These are phyloP conservation scores for Penicillium occitanis DNA, from an alignment of 2,329 filamentous ascomycete species.

Conservation along the genomic window DNA sequence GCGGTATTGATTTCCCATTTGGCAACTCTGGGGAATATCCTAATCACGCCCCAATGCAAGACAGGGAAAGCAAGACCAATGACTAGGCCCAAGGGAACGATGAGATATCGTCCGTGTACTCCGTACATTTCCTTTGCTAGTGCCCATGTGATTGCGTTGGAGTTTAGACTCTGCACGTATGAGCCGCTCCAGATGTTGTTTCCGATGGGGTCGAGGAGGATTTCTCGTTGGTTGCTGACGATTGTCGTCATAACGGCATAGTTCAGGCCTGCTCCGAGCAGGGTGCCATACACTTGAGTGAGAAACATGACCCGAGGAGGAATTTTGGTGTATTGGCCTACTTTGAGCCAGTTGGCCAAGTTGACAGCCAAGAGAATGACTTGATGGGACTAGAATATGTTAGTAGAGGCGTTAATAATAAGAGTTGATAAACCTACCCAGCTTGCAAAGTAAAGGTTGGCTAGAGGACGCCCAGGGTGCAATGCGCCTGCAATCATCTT, in stretches of 20 bases:
- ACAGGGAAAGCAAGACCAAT: conserved; percentile 50
- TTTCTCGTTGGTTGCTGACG: conserved; percentile 49
- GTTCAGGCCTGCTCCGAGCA: conserved; percentile 56
- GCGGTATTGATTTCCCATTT: conserved; percentile 26
- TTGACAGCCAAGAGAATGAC: conserved; percentile 30
- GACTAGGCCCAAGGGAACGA: conserved; percentile 53
- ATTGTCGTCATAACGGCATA: conserved; percentile 59
- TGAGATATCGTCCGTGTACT: conserved; percentile 43
- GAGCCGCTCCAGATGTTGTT: conserved; percentile 56
- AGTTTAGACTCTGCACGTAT: conserved; percentile 46
- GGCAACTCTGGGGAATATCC: conserved; percentile 23
- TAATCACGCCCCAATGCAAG: conserved; percentile 41
- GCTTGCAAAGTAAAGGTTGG: conserved; percentile 30
- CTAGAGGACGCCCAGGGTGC: conserved; percentile 29
- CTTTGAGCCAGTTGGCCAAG: conserved; percentile 27
- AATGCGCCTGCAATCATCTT: conserved; percentile 32
- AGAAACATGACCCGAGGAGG: conserved; percentile 57
- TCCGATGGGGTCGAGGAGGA: conserved; percentile 50
- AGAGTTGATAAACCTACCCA: background rate
- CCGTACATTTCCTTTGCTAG: conserved; percentile 57
- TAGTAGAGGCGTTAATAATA: background rate
- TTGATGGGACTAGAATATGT: conserved; percentile 29
- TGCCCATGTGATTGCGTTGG: conserved; percentile 44
- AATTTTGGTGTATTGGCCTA: conserved; percentile 49
- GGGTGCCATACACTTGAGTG: conserved; percentile 57